Evolutionary conservation across 805 yeast genomes (phyloP), one percentile per base, ranked within the genome.

Genomic region (Teunomyces aglyptinius): DNA sequence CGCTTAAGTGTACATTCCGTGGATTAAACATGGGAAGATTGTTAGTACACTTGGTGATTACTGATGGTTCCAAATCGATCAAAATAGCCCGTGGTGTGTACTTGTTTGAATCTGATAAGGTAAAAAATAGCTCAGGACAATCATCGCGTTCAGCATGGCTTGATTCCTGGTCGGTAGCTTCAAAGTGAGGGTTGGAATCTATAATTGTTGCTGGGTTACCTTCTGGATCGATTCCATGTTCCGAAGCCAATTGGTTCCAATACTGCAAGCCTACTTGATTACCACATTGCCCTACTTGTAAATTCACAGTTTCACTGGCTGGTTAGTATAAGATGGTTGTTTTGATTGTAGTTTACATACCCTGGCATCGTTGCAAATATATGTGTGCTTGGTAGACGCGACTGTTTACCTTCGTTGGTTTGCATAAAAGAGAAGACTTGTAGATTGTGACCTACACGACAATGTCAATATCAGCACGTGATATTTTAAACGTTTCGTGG

Each of bases 241-340:
- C 98, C 24, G 73, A 67, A 36, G 96, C 87, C 45, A 92, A 65
- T 63, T 89, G 96, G 40, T 82, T 76, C 99, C 99, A 94, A 64
- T 91, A 92, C 64, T 86, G 86, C 46, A 87, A 81, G 20, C 97
- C 97, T 1, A 92, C 84, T 63, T 92, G 98, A 67, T 94, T 94
- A 48, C 99, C 99, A 71, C 99, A 94, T 68, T 94, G 99, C 20
- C 96, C 96, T 8, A 82, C 81, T 56, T 85, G 91, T 8, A 86
- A 64, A 1, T 91, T 83, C 34, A 86, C 73, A 2, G 85, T 80
- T 62, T 86, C 90, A 7, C 91, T 70, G 33, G 10, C 5, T 5
- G 13, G 65, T 61, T 65, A 61, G 69, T 63, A 52, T 7, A 26
- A 16, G 13, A 12, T 33, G 18, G 13, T 20, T 15, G 31, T 11